Evolutionary conservation across 2,329 filamentous ascomycete species (phyloP), one percentile per base, ranked within the genome.

Genomic region (Microdochium bolleyi): DNA sequence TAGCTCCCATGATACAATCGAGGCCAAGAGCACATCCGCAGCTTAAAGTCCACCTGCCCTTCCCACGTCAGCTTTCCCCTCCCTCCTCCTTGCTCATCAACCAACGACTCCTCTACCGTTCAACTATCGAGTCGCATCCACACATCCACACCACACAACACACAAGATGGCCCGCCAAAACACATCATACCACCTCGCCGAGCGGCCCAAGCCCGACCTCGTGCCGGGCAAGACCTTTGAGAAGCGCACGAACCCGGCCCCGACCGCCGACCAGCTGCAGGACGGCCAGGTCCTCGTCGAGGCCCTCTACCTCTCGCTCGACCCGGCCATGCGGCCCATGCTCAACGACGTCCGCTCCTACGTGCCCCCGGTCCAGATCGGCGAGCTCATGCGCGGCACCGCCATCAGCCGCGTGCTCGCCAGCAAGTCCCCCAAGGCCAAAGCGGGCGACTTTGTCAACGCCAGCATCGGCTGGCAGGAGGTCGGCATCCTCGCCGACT

Each of bases 301-400:
- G 65, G 65, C 67, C 1, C 67, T 86, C 55, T 89, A 88, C 62
- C 74, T 88, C 48, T 85, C 82, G 10, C 74, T 89, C 38, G 87
- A 89, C 67, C 86, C 87, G 1, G 85, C 86, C n/a, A 89, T 89
- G 85, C 79, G 87, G 60, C 82, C 82, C 54, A 89, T 84, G 84
- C 68, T 90, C 21, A 85, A 80, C 56, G 75, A 77, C 54, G 57
- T 55, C 13, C 70, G 74, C 41, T 77, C 85, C 1, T 90, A 90
- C 67, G 64, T 88, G 2, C 82, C 85, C 0, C 84, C 87, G 8
- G 84, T 90, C 25, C 71, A 83, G 57, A 79, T 87, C 55, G 84
- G 83, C 60, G 82, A 82, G 54, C 73, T 79, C 32, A 90, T 90
- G 87, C 83, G 85, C 59, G 84, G 84, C 37, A 65, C 67, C 22